Base-by-base conservation (phyloP, 2,329 filamentous ascomycete genomes). In the Cryoendolithus antarcticus region DNA sequence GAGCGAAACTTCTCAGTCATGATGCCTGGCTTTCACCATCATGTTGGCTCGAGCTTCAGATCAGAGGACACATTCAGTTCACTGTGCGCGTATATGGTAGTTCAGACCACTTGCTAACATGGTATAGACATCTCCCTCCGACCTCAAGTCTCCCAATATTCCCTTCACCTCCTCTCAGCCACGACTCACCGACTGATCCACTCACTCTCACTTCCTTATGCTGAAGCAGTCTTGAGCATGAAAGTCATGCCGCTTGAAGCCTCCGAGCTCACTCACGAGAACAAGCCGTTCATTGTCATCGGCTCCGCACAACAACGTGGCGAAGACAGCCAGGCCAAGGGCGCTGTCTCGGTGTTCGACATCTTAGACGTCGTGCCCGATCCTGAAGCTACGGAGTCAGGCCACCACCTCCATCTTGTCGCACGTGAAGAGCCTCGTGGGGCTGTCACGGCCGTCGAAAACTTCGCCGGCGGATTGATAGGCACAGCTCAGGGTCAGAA, bases 401-500 rank as follows among this genome's bases (percentile, higher is more conserved):
- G 86, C 59, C 80, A 78, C 48, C 85, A 79, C 48, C 68, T 98
- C 28, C 93, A 94, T 57, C 72, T 93, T 3, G 72, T 95, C 10
- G 83, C 85, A 4, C 83, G 82, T 52, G 91, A 98, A 59, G 85
- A 93, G 37, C 86, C 96, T 19, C 83, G 91, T 36, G 91, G 91
- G 7, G 86, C 86, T 3, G 85, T 98, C 13, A 94, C 89, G 9
- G 82, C 85, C 0, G 62, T 98, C 8, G 46, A 80, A 93, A 39
- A 89, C 84, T 32, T 86, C 80, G 0, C 86, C 91, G 52, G 53
- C 19, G 61, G 91, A 83, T 1, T 86, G 89, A 49, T 77, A 93
- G 70, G 79, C 91, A 45, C 83, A 83, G 86, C 88, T 0, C 91
- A 98, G 57, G 91, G 91, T 1, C 88, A 95, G 55, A 98, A 98